Base-by-base conservation (phyloP, 768 basidiomycete genomes). In the Amanita polypyramis region DNA sequence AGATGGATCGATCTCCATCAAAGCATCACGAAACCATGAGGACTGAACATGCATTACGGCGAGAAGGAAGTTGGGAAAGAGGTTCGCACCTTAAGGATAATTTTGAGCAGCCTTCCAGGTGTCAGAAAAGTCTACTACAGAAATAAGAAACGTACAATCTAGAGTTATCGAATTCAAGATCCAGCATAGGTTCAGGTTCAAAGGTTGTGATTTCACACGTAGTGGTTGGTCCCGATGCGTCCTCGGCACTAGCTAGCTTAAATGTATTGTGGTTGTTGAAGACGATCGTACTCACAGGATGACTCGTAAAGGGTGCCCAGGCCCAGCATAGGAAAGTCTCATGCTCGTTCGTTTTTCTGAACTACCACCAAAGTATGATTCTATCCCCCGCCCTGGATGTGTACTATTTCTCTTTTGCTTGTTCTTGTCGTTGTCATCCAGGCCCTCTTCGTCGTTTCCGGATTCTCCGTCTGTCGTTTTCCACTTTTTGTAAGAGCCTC, bases 11-110 rank as follows among this genome's bases (percentile, higher is more conserved):
- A 99, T 72, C 59, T 97, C 95, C 9, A 83, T 81, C 11, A 97
- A 75, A 0, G 94, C 92, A 51, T 96, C 92, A 36, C 88, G 81
- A 29, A 98, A 82, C 89, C 92, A 94, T 4, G 86, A 93, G 2
- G 94, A 95, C 78, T 72, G 48, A 17, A n/a, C 36, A 32, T 43
- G 27, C 9, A 43, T 27, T 15, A 17, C 39, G 34, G 23, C n/a
- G n/a, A 23, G 19, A 20, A 35, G 15, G 23, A 37, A 15, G 11
- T 30, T 49, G 34, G 44, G 20, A 15, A 15, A 39, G 29, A 25
- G 43, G 15, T 10, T 51, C 65, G 39, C 49, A 82, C 86, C 70
- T 91, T 92, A 58, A 96, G 77, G 55, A 94, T 93, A 34, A 92
- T 80, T 63, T 84, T 85, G 23, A 90, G 69, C 4, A 82, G 72